phyloP scores from a whole-genome alignment of 176 grass and related monocot genomes.

The Bothriochloa decipiens region DNA sequence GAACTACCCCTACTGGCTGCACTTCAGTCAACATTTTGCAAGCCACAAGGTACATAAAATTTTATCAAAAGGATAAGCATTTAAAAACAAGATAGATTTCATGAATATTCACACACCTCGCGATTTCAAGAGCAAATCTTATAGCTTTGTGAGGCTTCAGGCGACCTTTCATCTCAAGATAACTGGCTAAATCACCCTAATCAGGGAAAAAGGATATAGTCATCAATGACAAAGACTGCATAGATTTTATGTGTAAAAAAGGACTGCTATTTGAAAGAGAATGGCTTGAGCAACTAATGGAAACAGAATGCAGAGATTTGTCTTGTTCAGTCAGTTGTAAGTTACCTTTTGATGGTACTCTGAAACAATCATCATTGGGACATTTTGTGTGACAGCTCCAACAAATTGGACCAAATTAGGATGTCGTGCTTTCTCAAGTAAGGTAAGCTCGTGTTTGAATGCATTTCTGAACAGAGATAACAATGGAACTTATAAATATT shows the following conservation, averaged over 20 bases:
- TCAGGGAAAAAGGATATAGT: slow-evolving; percentile 25
- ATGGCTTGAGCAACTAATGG: neutral
- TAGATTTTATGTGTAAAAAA: slow-evolving; percentile 26
- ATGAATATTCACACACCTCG: slow-evolving; percentile 60
- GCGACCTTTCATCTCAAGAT: slow-evolving; percentile 78
- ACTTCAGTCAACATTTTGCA: slow-evolving; percentile 31
- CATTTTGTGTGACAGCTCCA: slow-evolving; percentile 93
- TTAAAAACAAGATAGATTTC: slow-evolving; percentile 18
- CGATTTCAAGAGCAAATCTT: slow-evolving; percentile 89
- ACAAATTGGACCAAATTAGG: slow-evolving; percentile 99
- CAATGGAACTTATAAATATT: slow-evolving; percentile 11
- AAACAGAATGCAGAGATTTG: neutral
- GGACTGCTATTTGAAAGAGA: neutral
- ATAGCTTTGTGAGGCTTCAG: slow-evolving; percentile 68
- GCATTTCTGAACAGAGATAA: slow-evolving; percentile 68
- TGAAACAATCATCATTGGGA: slow-evolving; percentile 98
- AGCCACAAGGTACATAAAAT: slow-evolving; percentile 1
- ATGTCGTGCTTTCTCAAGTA: slow-evolving; percentile 87
- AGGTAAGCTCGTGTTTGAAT: slow-evolving; percentile 87
- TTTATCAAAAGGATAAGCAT: slow-evolving; percentile 25
- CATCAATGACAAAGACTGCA: slow-evolving; percentile 5
- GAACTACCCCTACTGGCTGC: neutral
- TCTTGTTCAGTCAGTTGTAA: slow-evolving; percentile 18
- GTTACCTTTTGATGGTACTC: slow-evolving; percentile 88
- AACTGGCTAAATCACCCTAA: slow-evolving; percentile 88